Conservation (phyloP, 78 protist genomes). For the Chrysochromulina tobinii region DNA sequence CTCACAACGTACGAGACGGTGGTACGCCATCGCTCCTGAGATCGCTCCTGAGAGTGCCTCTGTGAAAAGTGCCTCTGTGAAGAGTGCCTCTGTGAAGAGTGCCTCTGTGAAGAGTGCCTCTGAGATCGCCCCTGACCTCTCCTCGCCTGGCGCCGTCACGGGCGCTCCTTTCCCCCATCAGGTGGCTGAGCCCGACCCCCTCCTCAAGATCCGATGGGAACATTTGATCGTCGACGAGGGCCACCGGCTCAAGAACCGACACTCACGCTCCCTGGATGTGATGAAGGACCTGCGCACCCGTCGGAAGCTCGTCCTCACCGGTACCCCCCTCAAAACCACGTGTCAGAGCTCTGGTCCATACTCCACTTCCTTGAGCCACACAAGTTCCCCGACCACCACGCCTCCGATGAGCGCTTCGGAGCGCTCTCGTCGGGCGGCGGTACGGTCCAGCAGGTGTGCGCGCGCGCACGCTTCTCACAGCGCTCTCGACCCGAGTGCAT, state of each 20-base stretch:
- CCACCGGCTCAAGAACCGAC: slow-evolving; percentile 80
- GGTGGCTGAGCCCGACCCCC: slow-evolving; percentile 48
- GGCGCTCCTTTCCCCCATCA: too few relatives aligned
- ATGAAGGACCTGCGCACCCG: slow-evolving; percentile 35
- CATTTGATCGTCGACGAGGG: slow-evolving; percentile 85
- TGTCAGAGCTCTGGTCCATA: slow-evolving; percentile 81
- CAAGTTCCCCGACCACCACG: slow-evolving; percentile 45
- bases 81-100: slow-evolving; percentile 45
- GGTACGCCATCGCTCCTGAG: too few relatives aligned
- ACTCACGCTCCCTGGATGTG: not conserved
- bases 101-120: slow-evolving; percentile 80
- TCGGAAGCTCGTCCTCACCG: slow-evolving; percentile 14
- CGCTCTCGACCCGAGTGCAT: not conserved
- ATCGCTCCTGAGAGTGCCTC: too few relatives aligned
- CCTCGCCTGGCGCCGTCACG: too few relatives aligned
- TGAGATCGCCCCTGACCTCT: slow-evolving; percentile 46
- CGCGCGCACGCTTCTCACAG: too few relatives aligned
- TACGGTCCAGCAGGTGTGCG: slow-evolving; percentile 52
- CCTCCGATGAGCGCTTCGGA: not conserved
- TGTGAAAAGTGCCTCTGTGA: too few relatives aligned
- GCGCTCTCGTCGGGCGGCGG: not conserved
- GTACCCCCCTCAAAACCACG: slow-evolving; percentile 47
- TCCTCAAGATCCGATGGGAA: slow-evolving; percentile 57
- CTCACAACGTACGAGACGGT: not conserved
- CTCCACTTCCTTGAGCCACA: slow-evolving; percentile 80